Conservation (phyloP, 257 asterid species). For the Euphrasia confusa region DNA sequence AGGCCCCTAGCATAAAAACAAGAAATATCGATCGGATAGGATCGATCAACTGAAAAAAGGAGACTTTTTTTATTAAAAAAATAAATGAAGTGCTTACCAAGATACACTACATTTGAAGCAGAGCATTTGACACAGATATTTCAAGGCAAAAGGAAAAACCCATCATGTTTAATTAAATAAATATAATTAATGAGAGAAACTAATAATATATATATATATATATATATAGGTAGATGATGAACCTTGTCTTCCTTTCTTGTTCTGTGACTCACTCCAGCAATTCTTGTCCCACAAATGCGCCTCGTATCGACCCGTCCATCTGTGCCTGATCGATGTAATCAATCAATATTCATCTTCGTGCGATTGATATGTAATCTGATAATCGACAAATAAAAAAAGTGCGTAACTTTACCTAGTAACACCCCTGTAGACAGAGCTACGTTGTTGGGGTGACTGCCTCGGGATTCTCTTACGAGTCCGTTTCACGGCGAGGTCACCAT, state of each 20-base stretch:
- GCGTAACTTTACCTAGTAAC: slow-evolving; percentile 55
- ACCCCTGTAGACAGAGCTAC: slow-evolving; percentile 73
- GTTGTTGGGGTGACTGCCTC: slow-evolving; percentile 57
- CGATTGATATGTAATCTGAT: background rate
- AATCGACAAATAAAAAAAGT: background rate
- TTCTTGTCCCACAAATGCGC: slow-evolving; percentile 88
- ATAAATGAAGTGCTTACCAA: slow-evolving; percentile 44
- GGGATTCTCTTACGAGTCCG: slow-evolving; percentile 56
- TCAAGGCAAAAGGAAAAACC: background rate
- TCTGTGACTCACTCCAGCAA: slow-evolving; percentile 69
- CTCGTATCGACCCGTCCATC: slow-evolving; percentile 84
- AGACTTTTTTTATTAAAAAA: background rate
- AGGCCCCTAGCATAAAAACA: slow-evolving; percentile 47
- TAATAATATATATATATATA: no score
- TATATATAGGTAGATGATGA: background rate
- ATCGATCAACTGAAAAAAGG: slow-evolving; percentile 20
- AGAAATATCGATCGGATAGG: slow-evolving; percentile 24
- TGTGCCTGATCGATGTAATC: slow-evolving; percentile 39
- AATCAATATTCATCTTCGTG: background rate
- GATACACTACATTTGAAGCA: slow-evolving; percentile 55
- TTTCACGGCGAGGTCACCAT: slow-evolving; percentile 19
- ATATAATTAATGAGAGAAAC: background rate
- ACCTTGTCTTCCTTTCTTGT: slow-evolving; percentile 86
- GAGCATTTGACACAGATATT: slow-evolving; percentile 23
- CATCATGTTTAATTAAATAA: background rate